A percentile compares a stretch with the other conserved stretches of the same genome.
Conservation (phyloP, 768 basidiomycete genomes). For the Macrolepiota fuliginosa region DNA sequence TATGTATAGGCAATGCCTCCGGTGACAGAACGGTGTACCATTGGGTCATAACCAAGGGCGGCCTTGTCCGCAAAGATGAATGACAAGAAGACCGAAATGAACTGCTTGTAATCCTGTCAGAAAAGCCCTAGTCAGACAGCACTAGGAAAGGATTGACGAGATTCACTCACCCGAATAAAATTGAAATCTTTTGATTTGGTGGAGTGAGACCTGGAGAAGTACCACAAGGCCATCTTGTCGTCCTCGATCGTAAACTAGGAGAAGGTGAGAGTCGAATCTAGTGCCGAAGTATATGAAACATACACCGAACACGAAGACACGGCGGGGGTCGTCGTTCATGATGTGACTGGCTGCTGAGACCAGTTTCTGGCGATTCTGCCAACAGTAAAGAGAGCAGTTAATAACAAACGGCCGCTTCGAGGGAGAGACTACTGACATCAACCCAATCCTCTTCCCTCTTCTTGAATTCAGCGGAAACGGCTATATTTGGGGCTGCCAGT, state of each 20-base stretch:
- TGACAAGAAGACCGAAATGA: background rate
- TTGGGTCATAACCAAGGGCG: background rate
- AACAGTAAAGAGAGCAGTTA: background rate
- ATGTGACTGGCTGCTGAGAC: conserved; percentile 13
- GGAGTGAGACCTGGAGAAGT: conserved; percentile 8
- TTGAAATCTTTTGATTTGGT: conserved; percentile 2
- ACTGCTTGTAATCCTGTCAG: background rate
- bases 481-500: background rate
- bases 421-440: background rate
- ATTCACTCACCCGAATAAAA: background rate
- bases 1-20: background rate
- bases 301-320: conserved; percentile 21
- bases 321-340: conserved; percentile 23
- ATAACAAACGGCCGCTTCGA: background rate
- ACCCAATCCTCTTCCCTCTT: background rate
- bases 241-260: conserved; percentile 9
- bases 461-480: background rate
- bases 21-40: background rate
- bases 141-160: background rate
- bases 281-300: conserved; percentile 1
- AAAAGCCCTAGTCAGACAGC: background rate
- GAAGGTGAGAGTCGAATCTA: background rate
- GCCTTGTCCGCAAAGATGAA: background rate
- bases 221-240: conserved; percentile 7
- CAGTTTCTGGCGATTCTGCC: conserved; percentile 11